Conservation (phyloP, 257 asterid species). For the Solanum clarkiae region DNA sequence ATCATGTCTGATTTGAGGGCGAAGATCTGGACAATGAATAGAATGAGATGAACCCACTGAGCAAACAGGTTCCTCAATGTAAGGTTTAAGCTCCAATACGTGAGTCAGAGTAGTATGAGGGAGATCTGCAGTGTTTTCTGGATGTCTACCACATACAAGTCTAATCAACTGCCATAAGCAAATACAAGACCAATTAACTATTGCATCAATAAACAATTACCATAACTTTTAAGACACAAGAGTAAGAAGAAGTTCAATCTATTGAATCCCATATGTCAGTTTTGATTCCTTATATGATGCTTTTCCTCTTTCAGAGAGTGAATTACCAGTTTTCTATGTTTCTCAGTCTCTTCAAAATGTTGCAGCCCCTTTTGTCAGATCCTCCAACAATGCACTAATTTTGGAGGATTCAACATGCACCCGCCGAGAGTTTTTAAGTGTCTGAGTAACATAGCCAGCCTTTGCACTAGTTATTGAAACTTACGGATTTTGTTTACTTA, state of each 20-base stretch:
- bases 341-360: background rate
- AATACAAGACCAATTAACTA: conserved; percentile 17
- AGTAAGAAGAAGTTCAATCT: background rate
- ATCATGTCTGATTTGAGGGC: conserved; percentile 92
- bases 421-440: background rate
- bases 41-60: conserved; percentile 27
- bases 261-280: background rate
- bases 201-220: background rate
- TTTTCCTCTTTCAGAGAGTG: background rate
- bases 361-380: background rate
- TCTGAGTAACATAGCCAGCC: background rate
- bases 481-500: background rate
- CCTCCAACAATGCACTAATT: background rate
- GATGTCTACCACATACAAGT: conserved; percentile 44
- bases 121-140: conserved; percentile 38
- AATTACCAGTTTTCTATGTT: background rate
- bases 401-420: background rate
- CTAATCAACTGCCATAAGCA: conserved; percentile 66
- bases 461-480: background rate
- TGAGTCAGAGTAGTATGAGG: conserved; percentile 52
- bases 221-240: background rate
- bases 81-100: conserved; percentile 87
- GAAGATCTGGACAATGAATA: conserved; percentile 54
- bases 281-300: background rate
- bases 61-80: conserved; percentile 85